Evolutionary conservation across 495 filamentous ascomycete genomes (phyloP), one percentile per base, ranked within the genome.

Genomic region (Annulohypoxylon nitens): DNA sequence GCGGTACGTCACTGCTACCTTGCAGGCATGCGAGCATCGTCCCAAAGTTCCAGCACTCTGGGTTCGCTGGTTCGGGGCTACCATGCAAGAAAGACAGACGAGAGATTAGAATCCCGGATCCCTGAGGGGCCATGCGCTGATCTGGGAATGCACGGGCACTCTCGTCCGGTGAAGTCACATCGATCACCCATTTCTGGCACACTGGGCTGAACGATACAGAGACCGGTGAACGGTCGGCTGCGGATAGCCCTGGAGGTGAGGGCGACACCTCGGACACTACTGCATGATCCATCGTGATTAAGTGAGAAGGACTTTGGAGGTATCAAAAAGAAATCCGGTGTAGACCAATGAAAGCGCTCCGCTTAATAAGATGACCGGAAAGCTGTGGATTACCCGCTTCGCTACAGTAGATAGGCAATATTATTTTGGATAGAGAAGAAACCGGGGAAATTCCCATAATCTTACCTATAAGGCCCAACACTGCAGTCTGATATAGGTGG

Each of bases 41-140:
- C 55, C 71, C 61, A 69, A 62, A 51, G 37, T 65, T 61, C 25
- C 34, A 50, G 4, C 6, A 43, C 51, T 41, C 55, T 74, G 58
- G 67, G 62, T 58, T 70, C 45, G 41, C 34, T 16, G 62, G 57
- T 66, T 67, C 67, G 53, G 57, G 71, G 71, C 61, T 74, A 58
- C 64, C 20, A 69, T 70, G 62, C 62, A 67, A 48, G 66, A n/a
- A 70, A 67, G 61, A 63, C 7, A 50, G 53, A 69, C 65, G 61
- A 54, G 37, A 74, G 66, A 64, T 69, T 74, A 36, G 64, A 30
- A 73, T 53, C 59, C 64, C 63, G 64, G 67, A 70, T 68, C 67
- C 72, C 62, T 68, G 63, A 71, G 11, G 53, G 63, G 33, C 67
- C 72, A 75, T 41, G 68, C 72, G 72, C 72, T 58, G 72, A 70